phyloP scores from a whole-genome alignment of 805 yeast species.

The Barnettozyma vustinii region DNA sequence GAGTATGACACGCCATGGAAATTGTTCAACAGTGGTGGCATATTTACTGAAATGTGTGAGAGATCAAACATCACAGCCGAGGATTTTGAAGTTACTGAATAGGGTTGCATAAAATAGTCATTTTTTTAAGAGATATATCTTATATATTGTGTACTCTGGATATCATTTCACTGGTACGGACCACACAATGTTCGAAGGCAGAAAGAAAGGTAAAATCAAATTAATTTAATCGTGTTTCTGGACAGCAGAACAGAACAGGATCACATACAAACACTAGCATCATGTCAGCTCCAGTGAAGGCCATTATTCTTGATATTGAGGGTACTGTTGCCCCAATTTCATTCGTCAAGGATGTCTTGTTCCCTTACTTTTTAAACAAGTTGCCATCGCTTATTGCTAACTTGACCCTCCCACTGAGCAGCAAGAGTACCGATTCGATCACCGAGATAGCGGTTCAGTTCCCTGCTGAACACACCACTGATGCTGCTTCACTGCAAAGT shows the following conservation, averaged over 20 bases:
- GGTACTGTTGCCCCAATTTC: slow-evolving; percentile 92
- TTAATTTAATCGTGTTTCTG: not conserved
- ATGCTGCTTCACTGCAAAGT: slow-evolving; percentile 30
- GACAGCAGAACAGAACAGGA: too few relatives aligned
- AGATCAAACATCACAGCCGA: slow-evolving; percentile 36
- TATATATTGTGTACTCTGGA: too few relatives aligned
- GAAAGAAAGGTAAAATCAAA: not conserved
- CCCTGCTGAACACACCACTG: slow-evolving; percentile 16
- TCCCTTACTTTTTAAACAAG: slow-evolving; percentile 63
- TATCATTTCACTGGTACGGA: not conserved
- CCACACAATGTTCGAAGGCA: not conserved
- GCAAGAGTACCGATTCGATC: slow-evolving; percentile 4
- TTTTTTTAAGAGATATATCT: too few relatives aligned
- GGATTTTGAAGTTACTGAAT: not conserved
- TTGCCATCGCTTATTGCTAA: slow-evolving; percentile 37
- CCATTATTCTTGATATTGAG: slow-evolving; percentile 69
- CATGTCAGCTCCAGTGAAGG: slow-evolving; percentile 11
- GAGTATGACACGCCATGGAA: slow-evolving; percentile 47
- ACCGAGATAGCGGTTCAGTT: slow-evolving; percentile 15
- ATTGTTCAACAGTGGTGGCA: slow-evolving; percentile 39
- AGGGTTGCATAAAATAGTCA: not conserved
- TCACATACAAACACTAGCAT: too few relatives aligned
- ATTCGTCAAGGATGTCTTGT: slow-evolving; percentile 73
- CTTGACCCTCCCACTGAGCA: slow-evolving; percentile 23
- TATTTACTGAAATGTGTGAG: slow-evolving; percentile 45